Evolutionary conservation across 257 asterid species (phyloP).

Genomic region (Nicotiana paniculata): DNA sequence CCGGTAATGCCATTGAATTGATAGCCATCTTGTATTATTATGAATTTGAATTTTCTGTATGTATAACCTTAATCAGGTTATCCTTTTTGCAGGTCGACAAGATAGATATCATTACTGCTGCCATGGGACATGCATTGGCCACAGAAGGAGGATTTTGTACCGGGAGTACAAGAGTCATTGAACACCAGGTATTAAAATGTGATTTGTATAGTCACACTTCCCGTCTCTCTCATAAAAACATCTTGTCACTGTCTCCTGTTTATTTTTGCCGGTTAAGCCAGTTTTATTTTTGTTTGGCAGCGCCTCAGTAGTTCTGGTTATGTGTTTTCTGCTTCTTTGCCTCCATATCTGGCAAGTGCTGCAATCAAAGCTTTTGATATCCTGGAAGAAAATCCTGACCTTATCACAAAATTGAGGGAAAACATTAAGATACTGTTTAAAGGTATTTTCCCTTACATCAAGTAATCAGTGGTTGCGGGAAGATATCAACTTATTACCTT

Average conservation of each 20-base stretch:
- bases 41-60: slow-evolving; percentile 14
- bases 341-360: slow-evolving; percentile 93
- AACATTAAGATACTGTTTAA: slow-evolving; percentile 42
- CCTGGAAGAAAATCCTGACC: slow-evolving; percentile 66
- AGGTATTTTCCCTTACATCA: slow-evolving; percentile 28
- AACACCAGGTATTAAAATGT: slow-evolving; percentile 66
- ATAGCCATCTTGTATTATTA: slow-evolving; percentile 7
- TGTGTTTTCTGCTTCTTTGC: slow-evolving; percentile 91
- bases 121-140: slow-evolving; percentile 96
- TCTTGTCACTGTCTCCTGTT: neutral
- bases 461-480: neutral
- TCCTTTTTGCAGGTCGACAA: slow-evolving; percentile 57
- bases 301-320: slow-evolving; percentile 92
- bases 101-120: slow-evolving; percentile 86
- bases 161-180: slow-evolving; percentile 85
- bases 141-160: slow-evolving; percentile 99
- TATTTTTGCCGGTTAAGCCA: neutral
- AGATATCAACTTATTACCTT: neutral
- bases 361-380: slow-evolving; percentile 83
- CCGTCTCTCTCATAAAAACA: neutral
- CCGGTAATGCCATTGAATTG: slow-evolving; percentile 42
- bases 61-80: neutral
- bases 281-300: slow-evolving; percentile 35
- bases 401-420: slow-evolving; percentile 50
- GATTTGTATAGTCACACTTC: neutral